These are phyloP conservation scores for Tolypocladium inflatum DNA, from an alignment of 2,329 filamentous ascomycete genomes.

Conservation along the genomic window DNA sequence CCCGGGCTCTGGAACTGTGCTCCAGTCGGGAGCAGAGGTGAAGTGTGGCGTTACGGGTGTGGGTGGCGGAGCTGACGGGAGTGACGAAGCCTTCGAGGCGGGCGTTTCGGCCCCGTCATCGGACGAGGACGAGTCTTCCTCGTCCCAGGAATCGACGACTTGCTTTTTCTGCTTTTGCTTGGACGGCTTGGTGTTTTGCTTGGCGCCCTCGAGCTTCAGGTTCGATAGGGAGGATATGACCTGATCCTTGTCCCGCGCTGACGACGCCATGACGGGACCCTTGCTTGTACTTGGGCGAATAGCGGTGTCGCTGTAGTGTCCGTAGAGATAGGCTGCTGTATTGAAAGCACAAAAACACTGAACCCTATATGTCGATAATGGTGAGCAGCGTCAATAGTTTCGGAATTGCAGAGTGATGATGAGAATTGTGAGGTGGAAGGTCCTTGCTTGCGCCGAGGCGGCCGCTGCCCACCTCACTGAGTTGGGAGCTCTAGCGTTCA, in stretches of 20 bases:
- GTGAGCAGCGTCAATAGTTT: background rate
- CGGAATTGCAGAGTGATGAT: background rate
- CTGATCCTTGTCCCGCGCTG: slow-evolving; percentile 12
- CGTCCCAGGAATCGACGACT: slow-evolving; percentile 37
- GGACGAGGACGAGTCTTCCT: slow-evolving; percentile 47
- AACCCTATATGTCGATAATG: background rate
- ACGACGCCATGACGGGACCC: slow-evolving; percentile 10
- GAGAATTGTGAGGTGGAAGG: background rate
- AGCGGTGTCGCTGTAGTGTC: background rate
- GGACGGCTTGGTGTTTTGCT: slow-evolving; percentile 4
- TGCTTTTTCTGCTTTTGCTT: slow-evolving; percentile 13
- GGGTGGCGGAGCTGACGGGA: slow-evolving; percentile 48
- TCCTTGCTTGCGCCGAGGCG: background rate
- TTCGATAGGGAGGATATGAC: slow-evolving; percentile 20
- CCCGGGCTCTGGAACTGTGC: background rate
- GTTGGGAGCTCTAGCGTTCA: background rate
- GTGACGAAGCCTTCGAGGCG: background rate
- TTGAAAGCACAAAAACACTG: background rate
- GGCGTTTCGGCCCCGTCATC: slow-evolving; percentile 9
- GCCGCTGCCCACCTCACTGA: background rate
- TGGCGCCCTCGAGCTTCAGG: slow-evolving; percentile 17
- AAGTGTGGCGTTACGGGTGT: slow-evolving; percentile 50
- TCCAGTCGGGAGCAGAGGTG: slow-evolving; percentile 4
- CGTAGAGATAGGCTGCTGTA: background rate
- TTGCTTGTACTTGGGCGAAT: background rate